phyloP scores from a whole-genome alignment of 1,284 basidiomycete species.

The Trichosporon coremiiforme region DNA sequence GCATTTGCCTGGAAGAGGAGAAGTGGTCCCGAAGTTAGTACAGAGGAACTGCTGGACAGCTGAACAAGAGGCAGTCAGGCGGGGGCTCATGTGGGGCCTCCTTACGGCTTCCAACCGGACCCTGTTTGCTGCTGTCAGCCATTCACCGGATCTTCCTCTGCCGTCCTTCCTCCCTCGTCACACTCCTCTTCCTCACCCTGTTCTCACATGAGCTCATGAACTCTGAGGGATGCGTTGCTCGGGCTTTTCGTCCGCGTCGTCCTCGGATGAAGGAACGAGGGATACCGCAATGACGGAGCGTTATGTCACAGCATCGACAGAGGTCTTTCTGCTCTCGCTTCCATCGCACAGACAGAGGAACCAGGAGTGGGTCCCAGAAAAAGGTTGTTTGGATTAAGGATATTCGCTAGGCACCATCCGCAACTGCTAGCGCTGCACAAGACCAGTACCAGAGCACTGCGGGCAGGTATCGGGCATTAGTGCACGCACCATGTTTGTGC shows the following conservation, averaged over 20 bases:
- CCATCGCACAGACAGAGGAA: neutral
- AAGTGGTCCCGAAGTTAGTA: too few species aligned
- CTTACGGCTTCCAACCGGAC: neutral
- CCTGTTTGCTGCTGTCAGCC: neutral
- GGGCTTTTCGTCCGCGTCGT: neutral
- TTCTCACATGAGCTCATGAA: neutral
- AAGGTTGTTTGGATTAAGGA: constrained; percentile 12
- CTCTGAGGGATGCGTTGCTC: neutral
- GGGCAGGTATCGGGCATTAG: neutral
- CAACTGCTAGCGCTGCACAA: neutral
- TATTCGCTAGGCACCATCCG: neutral
- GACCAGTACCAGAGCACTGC: too few species aligned
- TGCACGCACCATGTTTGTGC: neutral
- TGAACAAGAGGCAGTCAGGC: neutral
- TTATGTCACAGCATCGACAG: neutral
- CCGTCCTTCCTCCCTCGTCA: neutral
- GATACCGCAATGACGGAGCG: neutral
- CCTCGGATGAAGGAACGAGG: neutral
- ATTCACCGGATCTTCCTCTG: neutral
- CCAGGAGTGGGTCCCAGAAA: constrained; percentile 1
- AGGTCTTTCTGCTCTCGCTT: neutral
- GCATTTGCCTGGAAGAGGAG: too few species aligned
- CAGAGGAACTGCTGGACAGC: neutral
- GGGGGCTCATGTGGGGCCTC: neutral
- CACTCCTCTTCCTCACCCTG: neutral